Percentiles rank a stretch among this genome's conserved stretches.
phyloP scores from a whole-genome alignment of 305 asterid genomes.

The Plantago coronopus region DNA sequence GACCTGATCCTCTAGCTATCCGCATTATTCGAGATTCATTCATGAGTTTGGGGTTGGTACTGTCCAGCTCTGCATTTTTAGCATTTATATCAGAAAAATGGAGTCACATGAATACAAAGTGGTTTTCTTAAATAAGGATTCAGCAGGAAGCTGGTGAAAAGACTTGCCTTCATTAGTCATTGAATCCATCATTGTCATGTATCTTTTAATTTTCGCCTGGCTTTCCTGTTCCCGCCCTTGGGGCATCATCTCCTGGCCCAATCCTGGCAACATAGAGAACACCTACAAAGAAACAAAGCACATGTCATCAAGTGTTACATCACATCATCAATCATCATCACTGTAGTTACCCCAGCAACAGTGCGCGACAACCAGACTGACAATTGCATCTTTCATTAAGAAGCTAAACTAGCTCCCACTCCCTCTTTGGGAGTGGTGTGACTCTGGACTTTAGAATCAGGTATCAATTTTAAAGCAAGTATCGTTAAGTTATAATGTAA shows the following conservation, averaged over 20 bases:
- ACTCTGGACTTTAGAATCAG: too few species aligned
- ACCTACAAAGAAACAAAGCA: conserved; percentile 46
- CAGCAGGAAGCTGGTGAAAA: neutral
- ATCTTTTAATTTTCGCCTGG: conserved; percentile 85
- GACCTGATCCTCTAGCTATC: conserved; percentile 90
- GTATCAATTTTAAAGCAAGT: too few species aligned
- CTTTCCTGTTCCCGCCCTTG: conserved; percentile 92
- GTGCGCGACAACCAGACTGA: too few species aligned
- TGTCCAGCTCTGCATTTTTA: conserved; percentile 73
- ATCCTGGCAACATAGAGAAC: conserved; percentile 94
- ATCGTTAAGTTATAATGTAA: too few species aligned
- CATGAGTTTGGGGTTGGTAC: conserved; percentile 82
- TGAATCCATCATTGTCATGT: conserved; percentile 99
- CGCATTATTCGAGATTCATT: conserved; percentile 76
- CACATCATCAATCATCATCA: too few species aligned
- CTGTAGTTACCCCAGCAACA: too few species aligned
- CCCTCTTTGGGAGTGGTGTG: too few species aligned
- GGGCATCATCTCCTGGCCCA: conserved; percentile 90
- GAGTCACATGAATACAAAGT: conserved; percentile 2
- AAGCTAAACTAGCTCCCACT: too few species aligned
- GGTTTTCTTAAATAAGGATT: neutral
- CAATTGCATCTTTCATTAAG: too few species aligned
- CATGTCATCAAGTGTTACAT: neutral
- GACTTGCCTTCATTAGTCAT: conserved; percentile 89
- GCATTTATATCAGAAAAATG: neutral